Conservation (phyloP, 768 basidiomycete species). For the Suillus americanus region DNA sequence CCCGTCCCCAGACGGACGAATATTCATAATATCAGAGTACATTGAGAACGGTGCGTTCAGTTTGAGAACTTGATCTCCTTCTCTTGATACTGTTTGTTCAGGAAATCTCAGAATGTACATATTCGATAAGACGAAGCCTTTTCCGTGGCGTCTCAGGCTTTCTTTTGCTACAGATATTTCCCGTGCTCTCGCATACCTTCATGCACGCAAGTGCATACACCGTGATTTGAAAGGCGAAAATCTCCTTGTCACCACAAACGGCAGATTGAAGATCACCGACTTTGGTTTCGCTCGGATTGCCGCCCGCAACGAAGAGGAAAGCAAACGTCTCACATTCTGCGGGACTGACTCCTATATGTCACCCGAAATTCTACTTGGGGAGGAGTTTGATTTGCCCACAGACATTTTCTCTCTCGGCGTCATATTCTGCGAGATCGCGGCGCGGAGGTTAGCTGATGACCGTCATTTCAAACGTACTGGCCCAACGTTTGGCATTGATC, state of each 20-base stretch:
- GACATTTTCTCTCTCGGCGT: conserved; percentile 94
- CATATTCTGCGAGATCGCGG: conserved; percentile 89
- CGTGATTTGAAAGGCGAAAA: conserved; percentile 98
- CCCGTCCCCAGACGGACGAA: conserved; percentile 74
- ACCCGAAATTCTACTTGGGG: conserved; percentile 89
- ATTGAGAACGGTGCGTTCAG: conserved; percentile 69
- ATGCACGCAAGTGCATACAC: conserved; percentile 87
- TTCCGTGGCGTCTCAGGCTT: conserved; percentile 91
- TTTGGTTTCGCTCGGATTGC: conserved; percentile 97
- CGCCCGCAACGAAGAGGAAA: conserved; percentile 88
- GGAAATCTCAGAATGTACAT: conserved; percentile 88
- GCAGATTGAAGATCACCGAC: conserved; percentile 96
- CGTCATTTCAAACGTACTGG: conserved; percentile 72
- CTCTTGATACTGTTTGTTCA: conserved; percentile 3
- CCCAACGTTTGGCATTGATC: conserved; percentile 78
- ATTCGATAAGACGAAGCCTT: conserved; percentile 75
- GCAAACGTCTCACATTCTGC: conserved; percentile 80
- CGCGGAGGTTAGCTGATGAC: conserved; percentile 84
- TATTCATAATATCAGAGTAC: conserved; percentile 95
- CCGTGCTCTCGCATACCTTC: conserved; percentile 94
- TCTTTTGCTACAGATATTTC: conserved; percentile 95
- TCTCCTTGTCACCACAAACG: conserved; percentile 90
- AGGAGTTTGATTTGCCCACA: conserved; percentile 90
- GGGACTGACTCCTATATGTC: conserved; percentile 97
- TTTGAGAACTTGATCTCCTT: neutral